A percentile compares a stretch with the other conserved stretches of the same genome.
phyloP scores from a whole-genome alignment of 495 filamentous ascomycete genomes.

The Astrocystis sublimbata region DNA sequence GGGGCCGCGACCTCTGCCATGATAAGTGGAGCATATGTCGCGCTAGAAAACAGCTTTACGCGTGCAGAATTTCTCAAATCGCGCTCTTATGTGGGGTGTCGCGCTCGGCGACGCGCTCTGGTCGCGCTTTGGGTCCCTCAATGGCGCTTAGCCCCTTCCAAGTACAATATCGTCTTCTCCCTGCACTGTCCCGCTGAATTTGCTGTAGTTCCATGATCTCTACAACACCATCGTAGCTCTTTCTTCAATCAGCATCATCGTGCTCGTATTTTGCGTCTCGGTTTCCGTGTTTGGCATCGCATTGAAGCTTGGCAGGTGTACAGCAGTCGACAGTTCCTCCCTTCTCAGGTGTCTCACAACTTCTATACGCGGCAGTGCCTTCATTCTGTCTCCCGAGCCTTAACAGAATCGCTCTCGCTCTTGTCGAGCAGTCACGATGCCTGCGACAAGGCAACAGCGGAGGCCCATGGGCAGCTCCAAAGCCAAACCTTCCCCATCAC shows the following conservation, averaged over 20 bases:
- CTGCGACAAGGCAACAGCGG: slow-evolving; percentile 31
- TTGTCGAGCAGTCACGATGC: slow-evolving; percentile 11
- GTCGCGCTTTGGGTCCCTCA: slow-evolving; percentile 1
- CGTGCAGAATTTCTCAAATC: slow-evolving; percentile 7
- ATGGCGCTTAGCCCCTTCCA: slow-evolving; percentile 2
- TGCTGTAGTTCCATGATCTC: too few species aligned
- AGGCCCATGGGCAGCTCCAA: slow-evolving; percentile 22
- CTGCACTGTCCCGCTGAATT: background rate
- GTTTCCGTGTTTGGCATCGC: background rate
- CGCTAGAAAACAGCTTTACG: slow-evolving; percentile 10
- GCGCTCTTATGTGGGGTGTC: slow-evolving; percentile 6
- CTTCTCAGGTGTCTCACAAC: background rate
- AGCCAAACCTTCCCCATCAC: slow-evolving; percentile 17
- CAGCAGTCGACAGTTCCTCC: background rate
- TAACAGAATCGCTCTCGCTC: too few species aligned
- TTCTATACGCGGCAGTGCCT: too few species aligned
- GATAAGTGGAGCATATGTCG: background rate
- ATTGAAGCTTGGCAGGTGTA: background rate
- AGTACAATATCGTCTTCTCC: background rate
- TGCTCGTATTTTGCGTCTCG: background rate
- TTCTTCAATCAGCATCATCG: background rate
- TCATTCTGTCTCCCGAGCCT: too few species aligned
- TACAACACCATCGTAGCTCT: slow-evolving; percentile 1
- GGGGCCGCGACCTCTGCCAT: background rate
- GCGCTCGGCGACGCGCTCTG: background rate